Evolutionary conservation across 2,329 filamentous ascomycete genomes (phyloP), one percentile per base, ranked within the genome.

Genomic region (Phaeophleospora eucalypticola): DNA sequence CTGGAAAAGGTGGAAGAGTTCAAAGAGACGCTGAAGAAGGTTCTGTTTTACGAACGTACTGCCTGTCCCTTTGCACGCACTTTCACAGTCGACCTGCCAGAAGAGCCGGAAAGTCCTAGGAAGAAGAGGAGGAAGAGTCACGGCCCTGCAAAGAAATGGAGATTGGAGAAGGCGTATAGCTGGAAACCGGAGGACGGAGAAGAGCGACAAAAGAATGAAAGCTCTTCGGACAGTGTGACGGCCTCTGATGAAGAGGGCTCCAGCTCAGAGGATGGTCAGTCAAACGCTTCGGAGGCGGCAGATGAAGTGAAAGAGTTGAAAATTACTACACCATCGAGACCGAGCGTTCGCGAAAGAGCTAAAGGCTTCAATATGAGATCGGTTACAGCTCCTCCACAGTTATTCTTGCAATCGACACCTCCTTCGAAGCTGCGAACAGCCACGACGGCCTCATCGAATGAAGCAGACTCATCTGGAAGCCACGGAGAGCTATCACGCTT

Each of bases 41-140:
- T 95, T 12, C 73, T 95, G 37, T 83, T 86, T 53, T 95, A 93
- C 61, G 90, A 96, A 67, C 87, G 87, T 61, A 95, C 90, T 0
- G 79, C 83, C 36, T 95, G 89, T 65, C 90, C 90, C 0, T 95
- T 96, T 65, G 78, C 83, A 59, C 78, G 89, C 49, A 78, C 79
- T 2, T 94, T 94, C 58, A 83, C 81, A 0, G 82, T 91, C 9
- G 78, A 84, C 41, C 70, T 93, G 15, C 87, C 87, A 0, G 82
- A 87, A 58, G 75, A 78, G 46, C 82, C 83, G 9, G 75, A 79
- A 55, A 80, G 84, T 83, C 47, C 50, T 43, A 1, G 71, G 80
- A 42, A 82, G 77, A 60, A 85, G 83, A 68, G 80, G 76, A 53
- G 80, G 75, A 55, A 85, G 82, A 83, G 77, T 20, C 76, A 78